These are phyloP conservation scores for Epichloe hybrida DNA, from an alignment of 2,329 filamentous ascomycete species.

Conservation along the genomic window DNA sequence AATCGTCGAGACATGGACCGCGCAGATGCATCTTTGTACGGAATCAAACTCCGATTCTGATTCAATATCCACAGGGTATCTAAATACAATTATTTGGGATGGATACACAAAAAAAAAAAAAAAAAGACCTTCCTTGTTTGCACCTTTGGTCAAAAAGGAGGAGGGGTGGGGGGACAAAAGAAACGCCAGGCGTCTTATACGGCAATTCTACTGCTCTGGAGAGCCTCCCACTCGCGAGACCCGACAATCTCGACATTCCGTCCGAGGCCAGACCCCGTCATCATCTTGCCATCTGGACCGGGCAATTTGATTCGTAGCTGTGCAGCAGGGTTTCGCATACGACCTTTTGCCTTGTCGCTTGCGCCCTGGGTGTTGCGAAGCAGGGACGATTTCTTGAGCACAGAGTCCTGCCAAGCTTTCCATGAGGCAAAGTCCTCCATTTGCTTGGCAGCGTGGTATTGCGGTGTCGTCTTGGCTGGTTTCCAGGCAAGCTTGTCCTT, in stretches of 20 bases:
- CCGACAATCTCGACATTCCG: conserved; percentile 36
- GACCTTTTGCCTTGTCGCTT: conserved; percentile 7
- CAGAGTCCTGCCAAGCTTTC: conserved; percentile 42
- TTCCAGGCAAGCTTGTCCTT: conserved; percentile 52
- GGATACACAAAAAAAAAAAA: background rate
- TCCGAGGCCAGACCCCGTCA: conserved; percentile 18
- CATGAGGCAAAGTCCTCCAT: conserved; percentile 52
- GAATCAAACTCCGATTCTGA: background rate
- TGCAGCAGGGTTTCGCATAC: conserved; percentile 26
- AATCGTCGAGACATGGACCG: background rate
- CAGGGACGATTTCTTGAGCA: conserved; percentile 39
- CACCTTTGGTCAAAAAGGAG: background rate
- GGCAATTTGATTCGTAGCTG: conserved; percentile 37
- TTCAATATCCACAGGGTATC: background rate
- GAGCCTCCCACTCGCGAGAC: conserved; percentile 40
- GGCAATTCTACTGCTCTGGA: conserved; percentile 30
- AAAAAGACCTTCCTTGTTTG: too few species aligned
- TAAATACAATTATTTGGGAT: background rate
- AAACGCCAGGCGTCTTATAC: conserved; percentile 11
- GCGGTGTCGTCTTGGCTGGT: conserved; percentile 47
- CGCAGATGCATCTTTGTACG: background rate
- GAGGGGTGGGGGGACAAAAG: background rate
- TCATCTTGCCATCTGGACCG: conserved; percentile 29
- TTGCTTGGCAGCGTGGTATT: conserved; percentile 52
- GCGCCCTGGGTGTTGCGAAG: conserved; percentile 11